Evolutionary conservation across 306 rosid genomes (phyloP).

Genomic region (Dryas octopetala): DNA sequence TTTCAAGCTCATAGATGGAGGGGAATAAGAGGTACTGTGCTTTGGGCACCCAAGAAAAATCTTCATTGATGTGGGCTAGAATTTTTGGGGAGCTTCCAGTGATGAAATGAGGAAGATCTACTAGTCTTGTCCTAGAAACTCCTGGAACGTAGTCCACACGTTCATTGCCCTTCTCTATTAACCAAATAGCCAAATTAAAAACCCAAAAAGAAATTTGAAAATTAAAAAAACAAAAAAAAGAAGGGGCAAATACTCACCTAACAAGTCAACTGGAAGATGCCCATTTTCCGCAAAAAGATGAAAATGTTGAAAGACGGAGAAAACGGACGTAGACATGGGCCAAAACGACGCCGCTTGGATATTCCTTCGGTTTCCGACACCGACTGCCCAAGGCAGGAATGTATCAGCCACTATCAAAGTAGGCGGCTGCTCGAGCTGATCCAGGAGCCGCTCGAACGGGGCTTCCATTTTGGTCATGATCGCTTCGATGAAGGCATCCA

Average conservation of each 20-base stretch:
- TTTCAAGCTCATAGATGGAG: conserved; percentile 48
- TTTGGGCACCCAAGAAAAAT: conserved; percentile 30
- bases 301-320: conserved; percentile 33
- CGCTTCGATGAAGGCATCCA: conserved; percentile 28
- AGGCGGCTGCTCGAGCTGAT: conserved; percentile 24
- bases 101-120: conserved; percentile 26
- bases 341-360: conserved; percentile 45
- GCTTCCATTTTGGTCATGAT: conserved; percentile 49
- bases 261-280: conserved; percentile 23
- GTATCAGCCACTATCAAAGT: conserved; percentile 28
- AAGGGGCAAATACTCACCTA: conserved; percentile 21
- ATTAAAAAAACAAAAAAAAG: not conserved
- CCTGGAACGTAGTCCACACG: conserved; percentile 44
- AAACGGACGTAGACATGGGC: conserved; percentile 32
- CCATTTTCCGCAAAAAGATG: conserved; percentile 30
- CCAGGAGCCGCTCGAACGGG: conserved; percentile 37
- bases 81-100: conserved; percentile 9
- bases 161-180: conserved; percentile 31
- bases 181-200: not conserved
- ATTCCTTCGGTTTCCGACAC: conserved; percentile 36
- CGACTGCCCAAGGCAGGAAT: conserved; percentile 32
- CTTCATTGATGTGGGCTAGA: conserved; percentile 13
- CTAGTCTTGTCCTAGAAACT: conserved; percentile 20
- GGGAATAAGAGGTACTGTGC: conserved; percentile 41
- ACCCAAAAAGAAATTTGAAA: not conserved